phyloP scores from a whole-genome alignment of 371 early-diverging fungal species.

The Actinomortierella wolfii region DNA sequence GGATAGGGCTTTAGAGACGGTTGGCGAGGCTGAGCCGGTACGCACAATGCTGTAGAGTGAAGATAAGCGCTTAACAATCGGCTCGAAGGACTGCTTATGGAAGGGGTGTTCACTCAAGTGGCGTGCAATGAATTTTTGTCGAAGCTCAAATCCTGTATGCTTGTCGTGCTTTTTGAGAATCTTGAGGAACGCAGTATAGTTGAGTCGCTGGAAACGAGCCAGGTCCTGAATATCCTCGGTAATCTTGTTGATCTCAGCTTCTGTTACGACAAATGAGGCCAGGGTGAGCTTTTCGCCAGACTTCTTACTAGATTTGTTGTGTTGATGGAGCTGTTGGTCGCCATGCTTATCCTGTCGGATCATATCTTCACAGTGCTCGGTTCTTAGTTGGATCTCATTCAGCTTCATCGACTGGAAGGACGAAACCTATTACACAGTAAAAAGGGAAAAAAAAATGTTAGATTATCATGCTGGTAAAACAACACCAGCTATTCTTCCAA shows the following conservation, averaged over 20 bases:
- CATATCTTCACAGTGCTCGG: conserved; percentile 81
- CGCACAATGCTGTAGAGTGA: conserved; percentile 90
- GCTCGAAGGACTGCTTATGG: conserved; percentile 90
- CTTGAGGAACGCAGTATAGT: conserved; percentile 93
- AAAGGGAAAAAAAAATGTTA: not conserved
- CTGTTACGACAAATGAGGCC: conserved; percentile 54
- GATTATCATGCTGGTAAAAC: not conserved
- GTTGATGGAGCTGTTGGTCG: too few relatives aligned
- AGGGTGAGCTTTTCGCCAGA: conserved; percentile 36
- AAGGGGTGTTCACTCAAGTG: conserved; percentile 84
- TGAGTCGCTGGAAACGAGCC: conserved; percentile 88
- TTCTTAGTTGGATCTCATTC: conserved; percentile 81
- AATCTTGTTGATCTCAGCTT: conserved; percentile 75
- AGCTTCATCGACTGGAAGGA: conserved; percentile 79
- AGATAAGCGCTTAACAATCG: conserved; percentile 87
- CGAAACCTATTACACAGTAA: conserved; percentile 58
- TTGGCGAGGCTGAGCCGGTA: conserved; percentile 68
- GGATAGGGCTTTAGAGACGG: conserved; percentile 44
- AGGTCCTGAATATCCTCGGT: conserved; percentile 86
- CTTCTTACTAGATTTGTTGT: conserved; percentile 51
- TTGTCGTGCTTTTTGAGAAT: conserved; percentile 96
- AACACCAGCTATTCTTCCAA: not conserved
- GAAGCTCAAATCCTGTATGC: conserved; percentile 79
- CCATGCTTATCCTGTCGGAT: conserved; percentile 56
- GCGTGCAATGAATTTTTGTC: conserved; percentile 84